phyloP scores from a whole-genome alignment of 768 basidiomycete species.

The Serendipita sp. region DNA sequence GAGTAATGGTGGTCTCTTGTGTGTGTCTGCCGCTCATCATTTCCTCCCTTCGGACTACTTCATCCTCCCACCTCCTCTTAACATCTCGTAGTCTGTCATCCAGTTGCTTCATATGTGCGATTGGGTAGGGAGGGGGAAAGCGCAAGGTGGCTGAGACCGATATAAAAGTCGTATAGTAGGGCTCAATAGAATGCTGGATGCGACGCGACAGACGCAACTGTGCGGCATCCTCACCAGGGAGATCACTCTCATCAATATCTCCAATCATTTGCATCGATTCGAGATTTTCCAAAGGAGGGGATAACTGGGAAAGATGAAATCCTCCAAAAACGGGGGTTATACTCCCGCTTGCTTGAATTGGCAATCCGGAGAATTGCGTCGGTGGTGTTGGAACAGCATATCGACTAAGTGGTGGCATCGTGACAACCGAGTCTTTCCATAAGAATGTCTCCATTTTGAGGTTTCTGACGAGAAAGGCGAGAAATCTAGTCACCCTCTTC shows the following conservation, averaged over 20 bases:
- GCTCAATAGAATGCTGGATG: slow-evolving; percentile 66
- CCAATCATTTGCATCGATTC: slow-evolving; percentile 21
- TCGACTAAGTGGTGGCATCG: slow-evolving; percentile 44
- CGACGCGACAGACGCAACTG: slow-evolving; percentile 51
- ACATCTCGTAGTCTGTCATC: slow-evolving; percentile 58
- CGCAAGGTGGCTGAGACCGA: slow-evolving; percentile 86
- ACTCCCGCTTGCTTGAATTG: neutral
- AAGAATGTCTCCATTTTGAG: slow-evolving; percentile 84
- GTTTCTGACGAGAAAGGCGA: slow-evolving; percentile 84
- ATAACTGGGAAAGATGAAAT: slow-evolving; percentile 9
- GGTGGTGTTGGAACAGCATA: slow-evolving; percentile 42
- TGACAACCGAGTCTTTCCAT: slow-evolving; percentile 82
- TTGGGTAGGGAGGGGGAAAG: slow-evolving; percentile 82
- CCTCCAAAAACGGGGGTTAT: slow-evolving; percentile 5
- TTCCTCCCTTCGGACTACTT: slow-evolving; percentile 63
- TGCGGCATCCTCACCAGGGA: slow-evolving; percentile 58
- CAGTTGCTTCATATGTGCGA: slow-evolving; percentile 73
- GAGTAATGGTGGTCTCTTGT: slow-evolving; percentile 19
- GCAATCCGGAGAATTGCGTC: neutral
- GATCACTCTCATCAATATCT: slow-evolving; percentile 22
- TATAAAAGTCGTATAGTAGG: slow-evolving; percentile 73
- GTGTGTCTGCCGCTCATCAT: slow-evolving; percentile 9
- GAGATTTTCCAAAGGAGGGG: slow-evolving; percentile 12
- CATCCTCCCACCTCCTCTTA: slow-evolving; percentile 74
- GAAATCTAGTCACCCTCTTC: slow-evolving; percentile 84